phyloP scores from a whole-genome alignment of 1,284 basidiomycete genomes.

The Apiotrichum mycotoxinovorans region DNA sequence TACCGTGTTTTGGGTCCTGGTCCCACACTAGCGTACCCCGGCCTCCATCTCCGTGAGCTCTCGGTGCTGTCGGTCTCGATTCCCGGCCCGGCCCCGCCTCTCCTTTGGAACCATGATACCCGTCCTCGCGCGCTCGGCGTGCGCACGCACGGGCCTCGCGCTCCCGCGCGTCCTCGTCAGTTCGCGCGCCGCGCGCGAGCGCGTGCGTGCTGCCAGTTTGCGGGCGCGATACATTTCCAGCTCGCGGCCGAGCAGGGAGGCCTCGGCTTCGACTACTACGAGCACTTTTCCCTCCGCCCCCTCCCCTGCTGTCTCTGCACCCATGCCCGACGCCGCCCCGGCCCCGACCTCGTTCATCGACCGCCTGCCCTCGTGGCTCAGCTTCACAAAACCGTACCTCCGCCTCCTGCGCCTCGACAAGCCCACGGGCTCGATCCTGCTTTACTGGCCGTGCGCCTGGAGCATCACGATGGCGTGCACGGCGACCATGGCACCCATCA shows the following conservation, averaged over 20 bases:
- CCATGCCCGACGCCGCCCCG: not conserved
- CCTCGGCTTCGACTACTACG: not conserved
- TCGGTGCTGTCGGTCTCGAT: no score
- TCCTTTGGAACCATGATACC: constrained; percentile 9
- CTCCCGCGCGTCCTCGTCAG: not conserved
- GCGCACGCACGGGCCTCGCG: constrained; percentile 17
- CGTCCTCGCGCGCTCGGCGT: constrained; percentile 19
- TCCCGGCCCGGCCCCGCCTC: no score
- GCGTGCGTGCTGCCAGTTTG: not conserved
- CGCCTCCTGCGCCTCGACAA: constrained; percentile 87
- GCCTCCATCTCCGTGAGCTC: no score
- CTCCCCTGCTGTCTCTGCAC: not conserved
- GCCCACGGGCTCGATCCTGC: constrained; percentile 85
- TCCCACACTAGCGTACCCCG: no score
- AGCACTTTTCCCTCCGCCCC: not conserved
- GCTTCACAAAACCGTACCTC: constrained; percentile 63
- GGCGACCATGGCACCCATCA: constrained; percentile 62
- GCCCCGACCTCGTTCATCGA: constrained; percentile 24
- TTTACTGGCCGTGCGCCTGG: constrained; percentile 97
- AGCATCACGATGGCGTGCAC: constrained; percentile 92
- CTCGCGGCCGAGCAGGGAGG: not conserved
- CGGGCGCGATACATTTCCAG: not conserved
- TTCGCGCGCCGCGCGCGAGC: not conserved
- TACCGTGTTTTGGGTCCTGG: no score
- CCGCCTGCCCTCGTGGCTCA: constrained; percentile 34